Evolutionary conservation across 2,329 filamentous ascomycete genomes (phyloP), one percentile per base, ranked within the genome.

Genomic region (Botrytis tulipae): DNA sequence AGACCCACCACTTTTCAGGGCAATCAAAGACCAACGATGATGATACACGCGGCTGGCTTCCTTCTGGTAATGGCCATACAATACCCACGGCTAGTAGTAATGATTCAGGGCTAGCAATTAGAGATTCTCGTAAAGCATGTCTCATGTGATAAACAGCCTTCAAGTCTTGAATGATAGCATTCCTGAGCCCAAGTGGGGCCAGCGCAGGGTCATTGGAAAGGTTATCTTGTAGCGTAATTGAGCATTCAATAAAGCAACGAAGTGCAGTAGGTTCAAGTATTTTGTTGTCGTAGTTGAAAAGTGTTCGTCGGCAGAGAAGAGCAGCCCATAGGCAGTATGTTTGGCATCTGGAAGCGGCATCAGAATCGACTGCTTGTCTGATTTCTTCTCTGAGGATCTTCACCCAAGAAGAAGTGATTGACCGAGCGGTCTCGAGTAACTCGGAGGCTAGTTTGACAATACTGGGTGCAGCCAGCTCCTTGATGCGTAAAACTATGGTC

Each of bases 261-360:
- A 83, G 74, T 14, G 78, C 74, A 18, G 62, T 54, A 12, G 73
- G 4, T 46, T 74, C 54, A 5, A 76, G n/a, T 14, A 29, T 7
- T 2, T 8, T 29, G n/a, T 40, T 42, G 16, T 42, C 22, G 0
- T 75, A 74, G 4, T 78, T 44, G 2, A 75, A 78, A 72, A 86
- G 86, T 0, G 86, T 88, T 4, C 83, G 81, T 37, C 84, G 82
- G 69, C 89, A 91, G 0, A 92, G 81, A 0, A 92, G 74, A 0
- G 89, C 85, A 0, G 89, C 85, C 80, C 85, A 86, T 0, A 91
- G 83, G 0, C 84, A 84, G 74, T 87, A 89, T 0, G 77, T 75
- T 4, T 84, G 82, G 9, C 81, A 80, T 40, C 82, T 83, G 29
- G 82, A 80, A 0, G 84, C 81, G 0, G 79, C 80, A 2, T 84